Conservation (phyloP, 192 early-diverging fungal species). For the Podila epicladia region DNA sequence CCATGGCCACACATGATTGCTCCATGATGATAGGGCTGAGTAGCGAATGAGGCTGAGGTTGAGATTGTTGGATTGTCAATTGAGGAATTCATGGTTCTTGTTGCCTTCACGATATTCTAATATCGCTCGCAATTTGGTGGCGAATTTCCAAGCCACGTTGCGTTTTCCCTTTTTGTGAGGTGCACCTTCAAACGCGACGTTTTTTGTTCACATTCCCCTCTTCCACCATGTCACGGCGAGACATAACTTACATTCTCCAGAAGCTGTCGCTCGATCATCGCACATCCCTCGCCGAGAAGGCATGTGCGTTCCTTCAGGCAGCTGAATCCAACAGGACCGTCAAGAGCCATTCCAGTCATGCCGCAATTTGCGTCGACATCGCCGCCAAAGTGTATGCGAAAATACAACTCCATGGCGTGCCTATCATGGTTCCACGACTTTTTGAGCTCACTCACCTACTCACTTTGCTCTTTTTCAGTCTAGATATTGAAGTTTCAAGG, state of each 20-base stretch:
- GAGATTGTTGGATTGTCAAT: background rate
- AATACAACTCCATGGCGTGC: background rate
- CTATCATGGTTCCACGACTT: too few species aligned
- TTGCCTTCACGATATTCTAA: too few species aligned
- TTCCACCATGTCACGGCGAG: slow-evolving; percentile 34
- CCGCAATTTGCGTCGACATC: slow-evolving; percentile 47
- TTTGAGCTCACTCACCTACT: background rate
- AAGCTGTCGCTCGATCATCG: slow-evolving; percentile 41
- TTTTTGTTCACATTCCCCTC: too few species aligned
- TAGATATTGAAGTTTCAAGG: slow-evolving; percentile 32
- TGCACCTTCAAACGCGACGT: background rate
- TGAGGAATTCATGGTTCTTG: background rate
- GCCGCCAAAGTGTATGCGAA: slow-evolving; percentile 24
- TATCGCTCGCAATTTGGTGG: too few species aligned
- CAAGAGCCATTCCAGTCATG: slow-evolving; percentile 42
- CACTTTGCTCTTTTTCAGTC: background rate
- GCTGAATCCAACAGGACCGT: slow-evolving; percentile 26
- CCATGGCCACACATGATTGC: slow-evolving; percentile 8
- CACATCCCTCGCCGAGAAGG: slow-evolving; percentile 40
- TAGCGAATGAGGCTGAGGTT: background rate
- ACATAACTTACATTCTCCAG: slow-evolving; percentile 29
- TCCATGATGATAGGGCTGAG: background rate
- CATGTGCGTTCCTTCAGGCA: slow-evolving; percentile 36
- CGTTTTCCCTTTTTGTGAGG: background rate
- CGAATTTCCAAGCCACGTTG: too few species aligned